Conservation (phyloP, 306 rosid genomes). For the Urtica urens region DNA sequence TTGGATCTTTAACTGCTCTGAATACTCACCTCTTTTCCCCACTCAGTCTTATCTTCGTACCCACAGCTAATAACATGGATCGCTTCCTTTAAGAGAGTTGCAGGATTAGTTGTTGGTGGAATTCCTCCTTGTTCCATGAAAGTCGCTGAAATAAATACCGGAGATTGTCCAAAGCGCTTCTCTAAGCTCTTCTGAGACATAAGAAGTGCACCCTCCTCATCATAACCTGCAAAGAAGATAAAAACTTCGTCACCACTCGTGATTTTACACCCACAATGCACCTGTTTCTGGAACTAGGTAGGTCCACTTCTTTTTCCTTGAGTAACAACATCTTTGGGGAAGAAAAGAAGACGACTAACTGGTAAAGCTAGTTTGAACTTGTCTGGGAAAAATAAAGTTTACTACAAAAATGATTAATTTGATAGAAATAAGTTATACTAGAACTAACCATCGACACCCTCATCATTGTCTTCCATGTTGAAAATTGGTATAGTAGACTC, state of each 20-base stretch:
- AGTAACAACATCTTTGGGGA: too few species aligned
- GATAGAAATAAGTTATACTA: slow-evolving; percentile 1
- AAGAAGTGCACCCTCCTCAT: slow-evolving; percentile 88
- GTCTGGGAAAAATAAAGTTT: too few species aligned
- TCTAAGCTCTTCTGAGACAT: slow-evolving; percentile 91
- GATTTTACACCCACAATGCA: too few species aligned
- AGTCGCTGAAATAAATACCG: slow-evolving; percentile 94
- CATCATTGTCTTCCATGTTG: slow-evolving; percentile 93
- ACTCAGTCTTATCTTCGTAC: slow-evolving; percentile 92
- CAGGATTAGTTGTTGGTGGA: slow-evolving; percentile 93
- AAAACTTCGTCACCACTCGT: too few species aligned
- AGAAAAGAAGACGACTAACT: too few species aligned
- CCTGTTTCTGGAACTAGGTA: too few species aligned
- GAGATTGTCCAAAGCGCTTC: slow-evolving; percentile 98
- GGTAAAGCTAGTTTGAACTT: too few species aligned
- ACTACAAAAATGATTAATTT: not conserved
- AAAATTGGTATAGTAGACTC: slow-evolving; percentile 92
- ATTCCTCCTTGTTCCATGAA: slow-evolving; percentile 98
- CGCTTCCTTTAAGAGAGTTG: slow-evolving; percentile 96
- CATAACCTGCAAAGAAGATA: slow-evolving; percentile 62
- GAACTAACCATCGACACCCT: slow-evolving; percentile 86
- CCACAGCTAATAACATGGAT: slow-evolving; percentile 99
- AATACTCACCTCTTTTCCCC: slow-evolving; percentile 92
- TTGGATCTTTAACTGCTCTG: not conserved
- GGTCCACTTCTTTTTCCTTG: too few species aligned